phyloP scores from a whole-genome alignment of 306 rosid species.

The Pachyrhizus erosus region DNA sequence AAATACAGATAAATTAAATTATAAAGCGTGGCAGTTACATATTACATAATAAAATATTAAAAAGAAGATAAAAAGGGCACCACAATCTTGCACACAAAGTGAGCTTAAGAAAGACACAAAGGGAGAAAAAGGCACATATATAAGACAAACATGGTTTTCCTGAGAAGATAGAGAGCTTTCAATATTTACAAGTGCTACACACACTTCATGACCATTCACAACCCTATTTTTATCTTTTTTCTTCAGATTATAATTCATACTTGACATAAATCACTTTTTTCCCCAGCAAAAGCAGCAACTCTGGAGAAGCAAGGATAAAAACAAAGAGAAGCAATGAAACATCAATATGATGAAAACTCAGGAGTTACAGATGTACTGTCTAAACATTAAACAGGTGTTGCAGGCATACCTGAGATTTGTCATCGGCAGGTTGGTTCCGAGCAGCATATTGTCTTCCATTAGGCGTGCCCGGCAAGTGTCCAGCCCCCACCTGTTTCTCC shows the following conservation, averaged over 20 bases:
- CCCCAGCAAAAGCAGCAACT: conserved; percentile 76
- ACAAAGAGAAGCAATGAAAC: conserved; percentile 33
- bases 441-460: conserved; percentile 40
- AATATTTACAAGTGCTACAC: conserved; percentile 46
- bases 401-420: conserved; percentile 57
- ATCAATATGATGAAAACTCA: conserved; percentile 17
- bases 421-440: conserved; percentile 40
- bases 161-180: conserved; percentile 19
- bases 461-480: conserved; percentile 52
- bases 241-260: conserved; percentile 34
- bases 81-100: conserved; percentile 35
- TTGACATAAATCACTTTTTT: conserved; percentile 52
- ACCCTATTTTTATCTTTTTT: conserved; percentile 13
- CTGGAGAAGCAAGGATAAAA: conserved; percentile 54
- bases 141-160: conserved; percentile 35
- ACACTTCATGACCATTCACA: conserved; percentile 38
- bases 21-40: conserved; percentile 9
- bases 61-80: not conserved
- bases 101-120: not conserved
- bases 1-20: conserved; percentile 44
- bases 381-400: not conserved
- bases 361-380: not conserved
- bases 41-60: conserved; percentile 28
- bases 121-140: not conserved
- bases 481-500: conserved; percentile 61